Evolutionary conservation across 495 filamentous ascomycete species (phyloP).

Genomic region (Bathelium albidoporum): DNA sequence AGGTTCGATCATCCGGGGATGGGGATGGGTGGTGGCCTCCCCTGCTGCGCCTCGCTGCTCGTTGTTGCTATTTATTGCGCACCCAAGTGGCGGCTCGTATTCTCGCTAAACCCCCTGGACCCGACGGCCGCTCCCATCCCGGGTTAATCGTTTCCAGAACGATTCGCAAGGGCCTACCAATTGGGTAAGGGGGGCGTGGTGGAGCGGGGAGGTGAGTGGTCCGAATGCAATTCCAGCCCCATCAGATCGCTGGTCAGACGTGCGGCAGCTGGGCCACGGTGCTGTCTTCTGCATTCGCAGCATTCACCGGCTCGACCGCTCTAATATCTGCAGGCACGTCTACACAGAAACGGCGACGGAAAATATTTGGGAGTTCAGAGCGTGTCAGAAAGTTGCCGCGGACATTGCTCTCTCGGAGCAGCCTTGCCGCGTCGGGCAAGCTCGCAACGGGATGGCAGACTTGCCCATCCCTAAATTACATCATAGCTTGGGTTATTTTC

Average conservation of each 20-base stretch:
- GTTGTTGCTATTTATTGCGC: slow-evolving; percentile 1
- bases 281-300: not conserved
- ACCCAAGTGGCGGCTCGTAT: not conserved
- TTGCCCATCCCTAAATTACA: not conserved
- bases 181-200: not conserved
- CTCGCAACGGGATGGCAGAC: not conserved
- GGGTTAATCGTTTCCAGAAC: not conserved
- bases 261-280: not conserved
- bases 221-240: not conserved
- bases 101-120: not conserved
- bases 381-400: not conserved
- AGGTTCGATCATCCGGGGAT: no score
- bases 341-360: not conserved
- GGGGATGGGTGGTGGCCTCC: not conserved
- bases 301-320: not conserved
- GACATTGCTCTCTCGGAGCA: not conserved
- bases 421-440: not conserved
- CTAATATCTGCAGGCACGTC: not conserved
- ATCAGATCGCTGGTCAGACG: not conserved
- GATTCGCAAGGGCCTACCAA: not conserved
- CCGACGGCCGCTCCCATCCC: not conserved
- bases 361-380: not conserved
- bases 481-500: not conserved
- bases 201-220: not conserved
- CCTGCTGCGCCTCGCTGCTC: not conserved